Conservation (phyloP, 805 yeast genomes). For the Crinitomyces ghanaensis region DNA sequence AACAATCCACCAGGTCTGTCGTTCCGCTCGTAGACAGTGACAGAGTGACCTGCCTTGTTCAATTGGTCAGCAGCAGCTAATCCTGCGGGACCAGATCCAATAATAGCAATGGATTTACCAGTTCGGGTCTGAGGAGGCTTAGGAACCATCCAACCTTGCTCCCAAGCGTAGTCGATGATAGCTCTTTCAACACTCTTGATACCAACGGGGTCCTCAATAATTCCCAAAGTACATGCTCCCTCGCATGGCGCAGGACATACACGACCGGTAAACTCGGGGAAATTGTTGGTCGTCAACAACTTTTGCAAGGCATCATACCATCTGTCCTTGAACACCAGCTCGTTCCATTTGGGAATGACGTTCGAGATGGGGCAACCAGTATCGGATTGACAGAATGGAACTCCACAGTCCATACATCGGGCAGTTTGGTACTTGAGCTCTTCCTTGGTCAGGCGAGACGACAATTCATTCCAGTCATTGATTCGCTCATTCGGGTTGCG, state of each 20-base stretch:
- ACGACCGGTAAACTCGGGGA: constrained; percentile 97
- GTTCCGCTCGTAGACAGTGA: constrained; percentile 84
- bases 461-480: constrained; percentile 86
- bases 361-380: constrained; percentile 97
- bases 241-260: constrained; percentile 99
- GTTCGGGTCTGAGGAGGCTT: constrained; percentile 68
- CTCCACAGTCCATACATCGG: constrained; percentile 99
- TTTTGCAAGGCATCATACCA: constrained; percentile 92
- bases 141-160: constrained; percentile 93
- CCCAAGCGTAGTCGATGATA: constrained; percentile 91
- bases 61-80: constrained; percentile 94
- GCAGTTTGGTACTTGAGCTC: constrained; percentile 90
- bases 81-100: constrained; percentile 98
- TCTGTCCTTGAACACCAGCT: constrained; percentile 84
- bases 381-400: constrained; percentile 96
- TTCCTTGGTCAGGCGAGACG: constrained; percentile 67
- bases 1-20: constrained; percentile 94
- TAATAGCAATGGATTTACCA: constrained; percentile 71
- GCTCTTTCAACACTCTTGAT: constrained; percentile 93
- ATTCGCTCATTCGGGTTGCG: constrained; percentile 66
- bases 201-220: constrained; percentile 91
- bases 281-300: constrained; percentile 89
- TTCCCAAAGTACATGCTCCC: constrained; percentile 91
- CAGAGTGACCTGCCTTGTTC: constrained; percentile 89
- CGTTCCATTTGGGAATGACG: constrained; percentile 97